These are phyloP conservation scores for Pseudotsuga menziesii DNA, from an alignment of 75 land plant species.

Conservation along the genomic window DNA sequence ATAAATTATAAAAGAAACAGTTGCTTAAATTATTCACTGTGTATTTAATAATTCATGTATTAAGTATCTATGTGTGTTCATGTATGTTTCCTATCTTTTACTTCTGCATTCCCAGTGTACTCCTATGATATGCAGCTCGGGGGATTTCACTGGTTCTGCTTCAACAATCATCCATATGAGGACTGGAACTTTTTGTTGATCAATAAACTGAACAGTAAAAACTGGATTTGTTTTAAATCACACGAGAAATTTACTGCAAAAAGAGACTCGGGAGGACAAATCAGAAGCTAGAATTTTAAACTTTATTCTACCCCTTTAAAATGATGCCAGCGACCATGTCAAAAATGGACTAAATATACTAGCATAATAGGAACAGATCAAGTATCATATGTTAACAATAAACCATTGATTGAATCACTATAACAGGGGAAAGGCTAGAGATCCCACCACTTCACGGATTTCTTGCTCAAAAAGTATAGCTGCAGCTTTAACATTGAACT, in stretches of 20 bases:
- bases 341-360: neutral
- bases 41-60: too few relatives aligned
- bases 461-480: slow-evolving; percentile 77
- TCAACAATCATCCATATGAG: too few relatives aligned
- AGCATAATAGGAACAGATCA: neutral
- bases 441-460: slow-evolving; percentile 80
- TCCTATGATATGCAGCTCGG: too few relatives aligned
- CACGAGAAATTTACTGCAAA: neutral
- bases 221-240: too few relatives aligned
- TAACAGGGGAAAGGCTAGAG: neutral
- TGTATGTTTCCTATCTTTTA: too few relatives aligned
- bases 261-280: neutral
- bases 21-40: too few relatives aligned
- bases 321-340: neutral
- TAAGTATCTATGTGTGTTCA: too few relatives aligned
- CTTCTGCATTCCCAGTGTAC: too few relatives aligned
- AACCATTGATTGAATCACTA: neutral
- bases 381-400: neutral
- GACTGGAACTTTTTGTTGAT: too few relatives aligned
- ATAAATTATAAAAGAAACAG: too few relatives aligned
- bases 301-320: neutral
- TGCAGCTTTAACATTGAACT: slow-evolving; percentile 76
- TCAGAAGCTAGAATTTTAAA: neutral
- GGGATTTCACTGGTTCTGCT: too few relatives aligned
- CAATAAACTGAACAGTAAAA: too few relatives aligned